Base-by-base conservation (phyloP, 2,329 filamentous ascomycete genomes). In the Fusarium ramigenum region DNA sequence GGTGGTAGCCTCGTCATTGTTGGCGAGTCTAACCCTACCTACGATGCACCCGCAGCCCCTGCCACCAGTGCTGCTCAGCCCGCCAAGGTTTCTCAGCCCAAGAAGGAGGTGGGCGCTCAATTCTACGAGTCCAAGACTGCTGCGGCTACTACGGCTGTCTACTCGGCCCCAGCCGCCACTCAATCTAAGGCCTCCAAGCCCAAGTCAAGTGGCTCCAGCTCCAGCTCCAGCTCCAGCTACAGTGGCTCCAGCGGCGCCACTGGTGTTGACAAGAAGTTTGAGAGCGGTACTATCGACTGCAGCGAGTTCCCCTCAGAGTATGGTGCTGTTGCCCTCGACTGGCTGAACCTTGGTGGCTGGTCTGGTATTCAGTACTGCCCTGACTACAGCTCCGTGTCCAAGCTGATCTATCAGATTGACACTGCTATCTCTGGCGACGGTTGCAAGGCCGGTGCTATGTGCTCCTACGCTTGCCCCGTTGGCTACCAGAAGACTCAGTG, bases 401-500 rank as follows among this genome's bases (percentile, higher is more conserved):
- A 85, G 19, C 79, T 87, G 42, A 92, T 97, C 79, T 86, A 84
- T 80, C 88, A 89, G 68, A 94, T 95, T 69, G 85, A 89, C 58
- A 91, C 91, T 44, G 90, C 88, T 32, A 82, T 91, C 52, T 84
- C 84, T 23, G 93, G 92, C 21, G 83, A 89, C 21, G 83, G 82
- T 68, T 96, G 94, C 84, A 81, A 78, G 14, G 78, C 86, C 15
- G 91, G 90, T 54, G 84, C 86, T 66, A 95, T 95, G 87, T 98
- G 96, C 87, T 97, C 95, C 4, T 98, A 98, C 79, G 91, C 94
- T 63, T 99, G 96, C 86, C 93, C 94, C n/a, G 84, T 91, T 34
- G 96, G 96, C 50, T 97, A 96, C 83, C 91, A 96, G 82, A 98
- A 98, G 89, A 89, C 92, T 7, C 96, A 98, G 81, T 98, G 95